These are phyloP conservation scores for Endotrypanum monterogeii DNA, from an alignment of 208 protist species.

Conservation along the genomic window DNA sequence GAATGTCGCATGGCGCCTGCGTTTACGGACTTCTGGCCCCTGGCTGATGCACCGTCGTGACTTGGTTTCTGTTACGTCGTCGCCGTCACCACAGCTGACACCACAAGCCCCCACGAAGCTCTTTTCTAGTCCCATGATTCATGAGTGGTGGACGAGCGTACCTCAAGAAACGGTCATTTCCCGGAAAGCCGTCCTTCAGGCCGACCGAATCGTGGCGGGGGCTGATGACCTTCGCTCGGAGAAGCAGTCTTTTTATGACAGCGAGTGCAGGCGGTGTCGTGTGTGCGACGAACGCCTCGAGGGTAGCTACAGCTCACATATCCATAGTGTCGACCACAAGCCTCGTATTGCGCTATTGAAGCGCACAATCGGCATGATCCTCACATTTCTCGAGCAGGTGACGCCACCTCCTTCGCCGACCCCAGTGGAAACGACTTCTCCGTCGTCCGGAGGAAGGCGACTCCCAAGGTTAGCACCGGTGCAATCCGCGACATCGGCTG, in stretches of 20 bases:
- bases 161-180: constrained; percentile 11
- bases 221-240: constrained; percentile 8
- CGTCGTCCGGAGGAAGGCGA: background rate
- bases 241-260: constrained; percentile 36
- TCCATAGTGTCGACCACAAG: constrained; percentile 40
- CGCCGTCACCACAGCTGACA: background rate
- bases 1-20: background rate
- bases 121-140: constrained; percentile 11
- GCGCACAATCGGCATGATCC: constrained; percentile 40
- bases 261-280: constrained; percentile 27
- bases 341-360: constrained; percentile 62
- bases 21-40: background rate
- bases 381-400: constrained; percentile 34
- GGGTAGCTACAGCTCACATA: constrained; percentile 44
- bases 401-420: background rate
- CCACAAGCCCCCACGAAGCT: background rate
- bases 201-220: constrained; percentile 10
- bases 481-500: background rate
- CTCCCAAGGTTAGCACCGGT: background rate
- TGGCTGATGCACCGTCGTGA: background rate
- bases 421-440: background rate
- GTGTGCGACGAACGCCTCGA: constrained; percentile 42
- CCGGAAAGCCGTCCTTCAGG: background rate
- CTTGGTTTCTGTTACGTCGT: background rate
- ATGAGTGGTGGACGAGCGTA: background rate